Conservation (phyloP, 352 stramenopile genomes). For the Phytopythium boreale region DNA sequence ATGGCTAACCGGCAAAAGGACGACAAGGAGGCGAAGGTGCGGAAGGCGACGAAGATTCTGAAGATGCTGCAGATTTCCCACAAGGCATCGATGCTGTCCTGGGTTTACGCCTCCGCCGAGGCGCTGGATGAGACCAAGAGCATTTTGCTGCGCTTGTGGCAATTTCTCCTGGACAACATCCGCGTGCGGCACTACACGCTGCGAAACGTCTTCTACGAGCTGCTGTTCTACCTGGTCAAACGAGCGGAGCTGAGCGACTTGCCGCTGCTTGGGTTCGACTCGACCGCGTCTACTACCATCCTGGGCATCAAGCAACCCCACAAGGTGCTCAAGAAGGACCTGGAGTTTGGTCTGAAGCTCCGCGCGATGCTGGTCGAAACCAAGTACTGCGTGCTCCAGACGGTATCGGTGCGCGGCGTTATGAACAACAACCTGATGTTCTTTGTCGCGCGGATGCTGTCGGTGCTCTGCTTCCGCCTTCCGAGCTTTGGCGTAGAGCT, state of each 20-base stretch:
- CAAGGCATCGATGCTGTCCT: conserved; percentile 89
- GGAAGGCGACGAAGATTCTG: conserved; percentile 87
- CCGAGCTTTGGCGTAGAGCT: conserved; percentile 86
- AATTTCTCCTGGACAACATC: conserved; percentile 89
- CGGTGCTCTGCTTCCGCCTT: conserved; percentile 82
- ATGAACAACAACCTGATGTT: conserved; percentile 94
- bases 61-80: conserved; percentile 89
- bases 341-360: conserved; percentile 84
- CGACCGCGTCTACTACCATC: conserved; percentile 53
- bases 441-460: conserved; percentile 86
- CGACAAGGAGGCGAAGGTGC: conserved; percentile 88
- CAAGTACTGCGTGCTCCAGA: conserved; percentile 87
- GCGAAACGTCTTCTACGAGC: conserved; percentile 87
- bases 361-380: conserved; percentile 88
- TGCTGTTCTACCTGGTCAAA: conserved; percentile 89
- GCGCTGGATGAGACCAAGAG: conserved; percentile 86
- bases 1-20: conserved; percentile 88
- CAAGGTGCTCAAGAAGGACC: conserved; percentile 76
- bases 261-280: conserved; percentile 81
- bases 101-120: conserved; percentile 81
- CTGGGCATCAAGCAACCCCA: conserved; percentile 69
- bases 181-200: conserved; percentile 88
- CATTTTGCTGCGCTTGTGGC: conserved; percentile 82
- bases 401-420: conserved; percentile 81
- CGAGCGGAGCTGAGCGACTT: conserved; percentile 83